A percentile compares a stretch with the other conserved stretches of the same genome.
phyloP scores from a whole-genome alignment of 163 green algal species.

The Volvox carteri region DNA sequence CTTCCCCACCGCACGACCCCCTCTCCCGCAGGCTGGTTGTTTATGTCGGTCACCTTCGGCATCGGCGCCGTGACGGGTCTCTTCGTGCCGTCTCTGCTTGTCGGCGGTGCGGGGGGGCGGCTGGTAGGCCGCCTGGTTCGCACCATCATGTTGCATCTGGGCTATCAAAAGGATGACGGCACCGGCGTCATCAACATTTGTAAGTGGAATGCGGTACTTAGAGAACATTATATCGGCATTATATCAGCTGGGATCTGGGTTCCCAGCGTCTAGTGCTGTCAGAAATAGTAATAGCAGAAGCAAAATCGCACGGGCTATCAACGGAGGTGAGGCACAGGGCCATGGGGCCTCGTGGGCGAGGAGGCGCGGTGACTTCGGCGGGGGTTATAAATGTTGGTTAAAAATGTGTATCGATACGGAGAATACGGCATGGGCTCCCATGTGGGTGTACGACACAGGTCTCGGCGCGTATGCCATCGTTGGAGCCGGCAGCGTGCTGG shows the following conservation, averaged over 20 bases:
- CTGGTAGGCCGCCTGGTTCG: slow-evolving; percentile 70
- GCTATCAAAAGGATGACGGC: neutral
- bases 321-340: too few relatives aligned
- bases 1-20: too few relatives aligned
- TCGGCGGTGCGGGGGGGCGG: slow-evolving; percentile 74
- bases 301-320: too few relatives aligned
- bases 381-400: neutral
- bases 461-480: slow-evolving; percentile 71
- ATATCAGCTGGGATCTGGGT: too few relatives aligned
- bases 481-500: slow-evolving; percentile 69
- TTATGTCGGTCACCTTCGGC: slow-evolving; percentile 54
- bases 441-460: too few relatives aligned
- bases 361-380: too few relatives aligned
- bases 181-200: slow-evolving; percentile 8
- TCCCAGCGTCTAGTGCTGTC: too few relatives aligned
- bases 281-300: too few relatives aligned
- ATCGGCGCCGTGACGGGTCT: slow-evolving; percentile 72
- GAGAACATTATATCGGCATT: too few relatives aligned
- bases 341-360: too few relatives aligned
- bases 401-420: neutral
- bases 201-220: neutral
- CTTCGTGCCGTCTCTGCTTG: slow-evolving; percentile 86
- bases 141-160: neutral
- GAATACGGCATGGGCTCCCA: too few relatives aligned
- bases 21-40: slow-evolving; percentile 32